Percentiles rank a stretch among this genome's conserved stretches.
Conservation (phyloP, 129 eudicot species). For the Heracleum sosnowskyi region DNA sequence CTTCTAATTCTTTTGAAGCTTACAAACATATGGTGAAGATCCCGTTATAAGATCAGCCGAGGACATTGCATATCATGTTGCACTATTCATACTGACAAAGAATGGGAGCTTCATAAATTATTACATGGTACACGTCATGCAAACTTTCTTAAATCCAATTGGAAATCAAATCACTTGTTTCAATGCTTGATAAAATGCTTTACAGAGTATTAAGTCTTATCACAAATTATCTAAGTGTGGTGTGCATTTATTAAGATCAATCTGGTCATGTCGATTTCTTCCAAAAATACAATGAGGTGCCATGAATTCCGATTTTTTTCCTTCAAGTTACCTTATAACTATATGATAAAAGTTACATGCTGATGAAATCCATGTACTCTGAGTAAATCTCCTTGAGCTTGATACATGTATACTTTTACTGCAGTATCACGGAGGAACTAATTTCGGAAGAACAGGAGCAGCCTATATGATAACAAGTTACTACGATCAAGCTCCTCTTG, state of each 20-base stretch:
- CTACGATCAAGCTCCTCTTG: constrained; percentile 88
- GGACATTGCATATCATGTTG: constrained; percentile 66
- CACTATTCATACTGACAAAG: constrained; percentile 58
- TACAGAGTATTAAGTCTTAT: not conserved
- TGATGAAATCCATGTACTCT: too few relatives aligned
- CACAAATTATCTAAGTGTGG: not conserved
- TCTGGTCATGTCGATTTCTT: not conserved
- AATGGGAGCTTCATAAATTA: constrained; percentile 82
- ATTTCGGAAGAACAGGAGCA: constrained; percentile 61
- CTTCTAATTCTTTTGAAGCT: constrained; percentile 33
- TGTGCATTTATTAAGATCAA: not conserved
- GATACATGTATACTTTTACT: not conserved
- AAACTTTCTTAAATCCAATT: not conserved
- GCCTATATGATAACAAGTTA: constrained; percentile 52
- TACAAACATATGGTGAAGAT: constrained; percentile 49
- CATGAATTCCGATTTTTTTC: not conserved
- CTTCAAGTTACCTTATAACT: too few relatives aligned
- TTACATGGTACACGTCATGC: constrained; percentile 55
- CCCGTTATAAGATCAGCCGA: constrained; percentile 51
- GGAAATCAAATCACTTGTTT: not conserved
- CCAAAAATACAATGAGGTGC: not conserved
- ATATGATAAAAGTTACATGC: too few relatives aligned
- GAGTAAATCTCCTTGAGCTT: too few relatives aligned
- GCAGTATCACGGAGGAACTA: constrained; percentile 96
- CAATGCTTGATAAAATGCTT: not conserved